Base-by-base conservation (phyloP, 805 yeast species). In the Candida coleopterorum region DNA sequence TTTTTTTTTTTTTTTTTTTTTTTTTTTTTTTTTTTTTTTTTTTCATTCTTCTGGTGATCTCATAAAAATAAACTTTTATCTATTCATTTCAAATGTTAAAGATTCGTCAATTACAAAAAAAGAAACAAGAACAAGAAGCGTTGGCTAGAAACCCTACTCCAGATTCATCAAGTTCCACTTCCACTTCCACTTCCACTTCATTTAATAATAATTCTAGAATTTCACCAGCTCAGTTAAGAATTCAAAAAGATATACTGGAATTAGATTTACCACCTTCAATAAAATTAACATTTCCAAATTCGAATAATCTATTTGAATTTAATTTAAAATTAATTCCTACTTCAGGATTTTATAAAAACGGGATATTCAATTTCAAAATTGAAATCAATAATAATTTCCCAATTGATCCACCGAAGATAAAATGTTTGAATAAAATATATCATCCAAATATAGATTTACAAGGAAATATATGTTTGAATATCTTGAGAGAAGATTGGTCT, bases 401-500 rank as follows among this genome's bases (percentile, higher is more conserved):
- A 2, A 93, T 89, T 39, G 93, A 85, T 34, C 88, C 97, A 7
- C 98, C 98, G 8, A 84, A 79, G 52, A 87, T 88, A 37, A 72
- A 74, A 46, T 83, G 94, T 49, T 36, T 68, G 21, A 74, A 79
- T 36, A 79, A 72, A 52, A 85, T 90, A 4, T 90, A 84, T 60
- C 98, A 90, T 55, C 98, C 98, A 9, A 90, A 90, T 53, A 90
- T 90, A 45, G 96, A 90, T 55, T 55, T 77, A 15, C 82, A 85
- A 29, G 97, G 97, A 0, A 90, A 88, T 53, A 85, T 90, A 5
- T 90, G 98, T 54, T 70, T 90, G 42, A 90, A 90, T 54, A 89
- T 90, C 24, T 67, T 90, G 41, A 68, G 97, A 47, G 96, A 89
- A 56, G 97, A 90, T 56, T 90, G 98, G 98, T 79, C 88, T 20